A percentile compares a stretch with the other conserved stretches of the same genome.
Conservation (phyloP, 225 moss, liverwort and hornwort genomes). For the Antitrichia curtipendula region DNA sequence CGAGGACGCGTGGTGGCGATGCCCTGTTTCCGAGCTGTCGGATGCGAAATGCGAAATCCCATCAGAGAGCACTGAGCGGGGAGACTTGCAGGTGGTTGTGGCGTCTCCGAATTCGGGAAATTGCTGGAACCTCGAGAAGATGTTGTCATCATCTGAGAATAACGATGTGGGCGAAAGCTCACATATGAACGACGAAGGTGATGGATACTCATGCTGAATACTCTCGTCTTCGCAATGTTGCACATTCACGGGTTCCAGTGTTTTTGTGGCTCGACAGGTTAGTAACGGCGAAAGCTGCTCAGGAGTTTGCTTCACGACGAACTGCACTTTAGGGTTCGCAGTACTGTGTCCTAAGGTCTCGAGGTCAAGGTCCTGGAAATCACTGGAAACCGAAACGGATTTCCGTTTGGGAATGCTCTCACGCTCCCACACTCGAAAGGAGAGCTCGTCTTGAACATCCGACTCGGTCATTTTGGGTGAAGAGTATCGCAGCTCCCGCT, state of each 20-base stretch:
- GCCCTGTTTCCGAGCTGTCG: constrained; percentile 12
- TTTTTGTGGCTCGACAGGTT: neutral
- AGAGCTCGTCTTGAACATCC: constrained; percentile 37
- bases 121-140: constrained; percentile 16
- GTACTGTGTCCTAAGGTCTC: neutral
- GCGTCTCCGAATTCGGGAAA: neutral
- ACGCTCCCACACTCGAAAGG: constrained; percentile 38
- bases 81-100: neutral
- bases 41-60: constrained; percentile 11
- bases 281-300: neutral
- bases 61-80: constrained; percentile 18
- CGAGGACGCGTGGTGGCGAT: neutral
- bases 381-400: constrained; percentile 19
- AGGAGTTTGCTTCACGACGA: neutral
- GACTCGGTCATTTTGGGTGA: constrained; percentile 26
- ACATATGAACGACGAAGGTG: constrained; percentile 36
- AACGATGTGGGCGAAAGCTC: constrained; percentile 28
- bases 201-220: constrained; percentile 18
- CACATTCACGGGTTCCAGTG: neutral
- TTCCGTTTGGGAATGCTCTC: constrained; percentile 21
- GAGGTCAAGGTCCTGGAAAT: constrained; percentile 33
- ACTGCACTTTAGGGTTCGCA: neutral
- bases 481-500: constrained; percentile 23
- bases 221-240: neutral
- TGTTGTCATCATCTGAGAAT: constrained; percentile 30